Evolutionary conservation across 1,139 yeast genomes (phyloP), one percentile per base, ranked within the genome.

Genomic region (Yamadazyma dendronema): DNA sequence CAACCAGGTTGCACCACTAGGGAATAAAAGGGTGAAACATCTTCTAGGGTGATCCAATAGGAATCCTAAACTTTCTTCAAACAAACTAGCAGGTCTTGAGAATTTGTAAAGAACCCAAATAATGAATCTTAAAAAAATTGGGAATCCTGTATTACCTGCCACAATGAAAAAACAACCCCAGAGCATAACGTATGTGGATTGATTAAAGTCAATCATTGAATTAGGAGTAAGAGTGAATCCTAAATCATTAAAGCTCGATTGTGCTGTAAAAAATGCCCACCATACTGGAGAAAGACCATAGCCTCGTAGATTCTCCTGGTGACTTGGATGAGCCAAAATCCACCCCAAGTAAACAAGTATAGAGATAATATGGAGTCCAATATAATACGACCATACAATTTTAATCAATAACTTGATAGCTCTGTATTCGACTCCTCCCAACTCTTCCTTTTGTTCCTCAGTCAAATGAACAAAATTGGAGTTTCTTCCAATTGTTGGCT

Each of bases 1-100:
- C 96, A 96, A 88, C 96, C 96, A 89, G 0, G 98, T 92, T 3
- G 97, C 95, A 1, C 83, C 80, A 3, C 92, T 76, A 0, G 98
- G 98, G 54, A 92, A 92, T 37, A 94, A 66, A 42, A 92, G 65
- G 1, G 97, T 90, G 56, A 92, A 92, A 57, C 98, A 92, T 53
- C 99, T 84, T 53, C 99, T 81, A 1, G 99, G 99, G 56, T 92
- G 98, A 50, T 90, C 97, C 34, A 92, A 68, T 39, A 92, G 61
- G 52, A 94, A 92, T 1, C 89, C 94, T 17, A 90, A 64, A 7
- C 95, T 84, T 54, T 92, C 97, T 42, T 75, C 76, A 43, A 67
- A 69, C 59, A 74, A 67, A 25, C 90, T 81, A 28, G 81, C 59
- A 1, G 83, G 87, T 27, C 76, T 84, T 0, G 95, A 72, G 15